phyloP scores from a whole-genome alignment of 805 yeast genomes.

The Ogataea methylovora region DNA sequence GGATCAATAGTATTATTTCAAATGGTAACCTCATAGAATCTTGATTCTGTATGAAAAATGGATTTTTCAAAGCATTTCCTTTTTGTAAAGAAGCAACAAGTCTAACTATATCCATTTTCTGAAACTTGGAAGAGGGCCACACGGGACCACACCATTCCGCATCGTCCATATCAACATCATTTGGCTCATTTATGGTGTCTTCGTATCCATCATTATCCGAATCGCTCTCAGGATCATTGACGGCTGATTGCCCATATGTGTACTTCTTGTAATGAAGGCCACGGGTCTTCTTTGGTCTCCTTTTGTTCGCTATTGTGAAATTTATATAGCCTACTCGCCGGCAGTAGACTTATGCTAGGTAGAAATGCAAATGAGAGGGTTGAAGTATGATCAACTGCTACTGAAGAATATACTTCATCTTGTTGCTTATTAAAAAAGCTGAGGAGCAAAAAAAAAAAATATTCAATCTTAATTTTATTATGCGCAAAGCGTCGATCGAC shows the following conservation, averaged over 20 bases:
- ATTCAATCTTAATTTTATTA: too few species aligned
- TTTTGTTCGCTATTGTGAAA: slow-evolving; percentile 67
- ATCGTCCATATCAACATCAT: slow-evolving; percentile 1
- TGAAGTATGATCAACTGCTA: too few species aligned
- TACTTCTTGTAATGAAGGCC: slow-evolving; percentile 71
- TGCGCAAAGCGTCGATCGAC: too few species aligned
- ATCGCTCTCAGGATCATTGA: slow-evolving; percentile 18
- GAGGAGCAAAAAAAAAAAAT: too few species aligned
- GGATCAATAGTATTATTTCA: slow-evolving; percentile 38
- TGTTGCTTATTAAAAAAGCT: too few species aligned
- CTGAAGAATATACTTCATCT: too few species aligned
- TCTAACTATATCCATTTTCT: slow-evolving; percentile 38
- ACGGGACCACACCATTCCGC: slow-evolving; percentile 15
- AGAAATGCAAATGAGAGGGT: too few species aligned
- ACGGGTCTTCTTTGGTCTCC: slow-evolving; percentile 75
- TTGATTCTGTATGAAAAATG: slow-evolving; percentile 10
- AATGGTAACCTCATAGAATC: slow-evolving; percentile 32
- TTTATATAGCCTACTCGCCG: too few species aligned
- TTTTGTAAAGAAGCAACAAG: slow-evolving; percentile 20
- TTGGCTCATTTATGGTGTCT: slow-evolving; percentile 20
- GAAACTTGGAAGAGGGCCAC: slow-evolving; percentile 47
- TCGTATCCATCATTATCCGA: slow-evolving; percentile 20
- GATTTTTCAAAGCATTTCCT: slow-evolving; percentile 22
- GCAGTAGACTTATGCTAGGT: too few species aligned
- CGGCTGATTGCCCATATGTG: slow-evolving; percentile 40